Evolutionary conservation across 192 early-diverging fungal species (phyloP).

Genomic region (Umbelopsis isabellina): DNA sequence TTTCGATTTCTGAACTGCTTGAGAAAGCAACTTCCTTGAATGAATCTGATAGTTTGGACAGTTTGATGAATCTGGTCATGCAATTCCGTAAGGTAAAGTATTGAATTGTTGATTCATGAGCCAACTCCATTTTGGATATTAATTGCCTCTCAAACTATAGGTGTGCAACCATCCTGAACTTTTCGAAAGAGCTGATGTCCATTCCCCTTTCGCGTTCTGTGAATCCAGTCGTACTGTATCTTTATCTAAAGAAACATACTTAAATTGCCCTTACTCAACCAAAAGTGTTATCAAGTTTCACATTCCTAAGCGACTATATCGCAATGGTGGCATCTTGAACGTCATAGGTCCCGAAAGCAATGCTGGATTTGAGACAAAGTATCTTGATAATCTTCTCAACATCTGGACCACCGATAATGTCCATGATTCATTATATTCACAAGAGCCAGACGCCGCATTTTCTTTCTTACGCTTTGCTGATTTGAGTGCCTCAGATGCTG

Average conservation of each 20-base stretch:
- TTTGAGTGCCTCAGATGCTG: conserved; percentile 48
- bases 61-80: conserved; percentile 94
- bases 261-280: conserved; percentile 64
- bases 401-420: conserved; percentile 64
- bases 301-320: conserved; percentile 71
- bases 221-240: conserved; percentile 62
- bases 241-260: conserved; percentile 58
- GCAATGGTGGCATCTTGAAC: conserved; percentile 61
- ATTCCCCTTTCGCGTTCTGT: conserved; percentile 68
- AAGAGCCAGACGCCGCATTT: conserved; percentile 45
- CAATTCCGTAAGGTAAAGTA: conserved; percentile 75
- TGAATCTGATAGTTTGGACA: conserved; percentile 75
- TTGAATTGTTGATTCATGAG: not conserved
- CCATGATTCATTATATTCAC: conserved; percentile 45
- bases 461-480: conserved; percentile 61
- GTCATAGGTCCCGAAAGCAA: conserved; percentile 43
- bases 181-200: conserved; percentile 86
- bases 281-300: conserved; percentile 62
- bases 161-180: conserved; percentile 89
- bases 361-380: conserved; percentile 47
- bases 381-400: conserved; percentile 53
- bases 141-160: conserved; percentile 1
- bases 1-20: conserved; percentile 76
- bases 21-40: conserved; percentile 65
- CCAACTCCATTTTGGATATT: not conserved